A percentile compares a stretch with the other conserved stretches of the same genome.
phyloP scores from a whole-genome alignment of 2,329 filamentous ascomycete genomes.

The Periconia macrospinosa region DNA sequence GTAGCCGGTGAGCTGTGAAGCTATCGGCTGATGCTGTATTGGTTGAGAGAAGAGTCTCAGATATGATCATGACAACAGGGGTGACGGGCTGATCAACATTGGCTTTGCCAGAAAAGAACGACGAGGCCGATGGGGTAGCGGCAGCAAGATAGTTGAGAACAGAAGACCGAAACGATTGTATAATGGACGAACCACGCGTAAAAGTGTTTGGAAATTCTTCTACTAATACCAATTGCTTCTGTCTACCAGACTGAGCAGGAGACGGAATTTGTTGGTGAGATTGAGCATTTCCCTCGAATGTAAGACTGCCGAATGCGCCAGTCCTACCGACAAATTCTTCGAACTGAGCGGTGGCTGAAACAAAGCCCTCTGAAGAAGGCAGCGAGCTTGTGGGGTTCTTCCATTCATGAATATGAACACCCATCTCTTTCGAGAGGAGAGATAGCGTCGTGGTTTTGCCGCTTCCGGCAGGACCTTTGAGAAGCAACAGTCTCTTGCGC shows the following conservation, averaged over 20 bases:
- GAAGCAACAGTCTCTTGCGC: constrained; percentile 72
- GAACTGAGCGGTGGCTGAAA: constrained; percentile 78
- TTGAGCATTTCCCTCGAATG: constrained; percentile 42
- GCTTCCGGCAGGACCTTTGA: constrained; percentile 88
- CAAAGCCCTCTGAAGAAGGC: constrained; percentile 62
- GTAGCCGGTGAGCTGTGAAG: constrained; percentile 86
- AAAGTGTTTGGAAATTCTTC: constrained; percentile 57
- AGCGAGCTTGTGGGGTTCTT: constrained; percentile 73
- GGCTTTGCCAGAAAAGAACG: constrained; percentile 40
- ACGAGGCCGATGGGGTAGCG: constrained; percentile 60
- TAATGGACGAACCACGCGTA: constrained; percentile 45
- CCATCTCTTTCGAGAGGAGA: constrained; percentile 76
- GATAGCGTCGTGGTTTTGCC: constrained; percentile 89
- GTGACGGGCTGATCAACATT: constrained; percentile 25
- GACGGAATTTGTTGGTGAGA: constrained; percentile 13
- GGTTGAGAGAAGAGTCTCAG: constrained; percentile 84
- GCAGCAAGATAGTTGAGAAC: constrained; percentile 75
- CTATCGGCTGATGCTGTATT: constrained; percentile 84
- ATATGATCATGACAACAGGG: constrained; percentile 87
- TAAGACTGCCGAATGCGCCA: constrained; percentile 75
- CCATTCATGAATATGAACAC: constrained; percentile 83
- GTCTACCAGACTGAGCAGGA: constrained; percentile 17
- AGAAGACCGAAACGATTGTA: constrained; percentile 66
- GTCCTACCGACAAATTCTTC: constrained; percentile 87
- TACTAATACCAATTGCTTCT: constrained; percentile 49